Conservation (phyloP, 495 filamentous ascomycete species). For the Neurospora discreta region DNA sequence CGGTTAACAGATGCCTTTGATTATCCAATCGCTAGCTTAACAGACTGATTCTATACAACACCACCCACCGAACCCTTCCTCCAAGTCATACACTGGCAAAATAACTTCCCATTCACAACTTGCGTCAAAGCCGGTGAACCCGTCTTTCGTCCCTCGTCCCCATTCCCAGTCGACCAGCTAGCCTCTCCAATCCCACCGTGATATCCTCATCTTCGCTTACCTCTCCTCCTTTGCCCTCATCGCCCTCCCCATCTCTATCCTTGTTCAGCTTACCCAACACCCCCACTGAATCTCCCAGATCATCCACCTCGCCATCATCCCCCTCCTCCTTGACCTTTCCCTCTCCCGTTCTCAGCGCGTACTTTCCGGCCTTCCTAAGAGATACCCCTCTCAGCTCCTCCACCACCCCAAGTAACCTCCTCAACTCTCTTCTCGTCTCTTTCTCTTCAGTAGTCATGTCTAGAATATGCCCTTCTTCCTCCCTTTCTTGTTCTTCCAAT, state of each 20-base stretch:
- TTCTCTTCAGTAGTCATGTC: background rate
- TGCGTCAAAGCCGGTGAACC: background rate
- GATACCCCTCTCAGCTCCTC: background rate
- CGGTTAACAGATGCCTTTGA: background rate
- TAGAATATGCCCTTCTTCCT: background rate
- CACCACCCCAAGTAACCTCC: background rate
- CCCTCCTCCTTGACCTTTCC: background rate
- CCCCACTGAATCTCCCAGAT: background rate
- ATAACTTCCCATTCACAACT: background rate
- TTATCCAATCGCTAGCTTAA: background rate
- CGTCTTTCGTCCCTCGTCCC: background rate
- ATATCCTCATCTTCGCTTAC: background rate
- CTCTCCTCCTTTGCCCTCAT: background rate
- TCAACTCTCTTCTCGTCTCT: background rate
- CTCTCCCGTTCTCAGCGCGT: background rate
- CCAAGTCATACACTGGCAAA: too few relatives aligned
- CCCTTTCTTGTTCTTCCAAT: background rate
- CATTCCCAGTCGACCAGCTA: background rate
- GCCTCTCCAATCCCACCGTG: background rate
- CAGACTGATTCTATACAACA: background rate
- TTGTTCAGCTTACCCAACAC: background rate
- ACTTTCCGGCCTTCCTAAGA: background rate
- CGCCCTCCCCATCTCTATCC: background rate
- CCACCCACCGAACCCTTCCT: too few relatives aligned
- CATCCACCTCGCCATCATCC: background rate